Percentiles rank a stretch among this genome's conserved stretches.
Conservation (phyloP, 805 yeast species). For the Lipomyces japonicus region DNA sequence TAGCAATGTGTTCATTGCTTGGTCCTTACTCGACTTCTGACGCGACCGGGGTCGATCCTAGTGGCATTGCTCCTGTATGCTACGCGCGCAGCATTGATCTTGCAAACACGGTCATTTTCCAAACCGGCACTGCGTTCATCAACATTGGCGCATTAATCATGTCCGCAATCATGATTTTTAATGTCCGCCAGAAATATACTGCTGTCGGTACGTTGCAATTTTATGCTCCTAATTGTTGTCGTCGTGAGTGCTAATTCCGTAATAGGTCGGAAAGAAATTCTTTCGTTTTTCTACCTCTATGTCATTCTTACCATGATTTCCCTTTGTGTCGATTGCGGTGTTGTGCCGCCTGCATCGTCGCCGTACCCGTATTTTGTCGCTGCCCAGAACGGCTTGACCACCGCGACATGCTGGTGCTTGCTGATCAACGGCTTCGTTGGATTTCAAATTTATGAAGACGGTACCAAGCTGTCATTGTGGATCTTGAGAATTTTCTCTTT, state of each 20-base stretch:
- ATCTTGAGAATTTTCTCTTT: conserved; percentile 51
- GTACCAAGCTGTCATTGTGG: conserved; percentile 63
- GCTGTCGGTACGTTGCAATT: conserved; percentile 58
- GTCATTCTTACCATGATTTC: conserved; percentile 59
- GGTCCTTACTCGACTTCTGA: conserved; percentile 45
- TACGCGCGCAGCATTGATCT: conserved; percentile 81
- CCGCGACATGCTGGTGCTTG: conserved; percentile 67
- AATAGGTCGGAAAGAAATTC: conserved; percentile 69
- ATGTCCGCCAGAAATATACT: conserved; percentile 79
- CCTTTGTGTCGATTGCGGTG: conserved; percentile 86
- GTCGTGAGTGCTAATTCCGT: neutral
- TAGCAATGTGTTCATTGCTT: conserved; percentile 77
- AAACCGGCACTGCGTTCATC: conserved; percentile 80
- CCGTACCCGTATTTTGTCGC: conserved; percentile 81
- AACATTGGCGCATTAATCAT: conserved; percentile 71
- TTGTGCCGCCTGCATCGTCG: conserved; percentile 75
- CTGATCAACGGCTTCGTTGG: conserved; percentile 74
- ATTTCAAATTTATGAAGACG: conserved; percentile 94
- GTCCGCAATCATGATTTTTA: conserved; percentile 65
- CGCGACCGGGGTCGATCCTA: conserved; percentile 31
- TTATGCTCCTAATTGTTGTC: neutral
- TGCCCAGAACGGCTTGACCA: conserved; percentile 68
- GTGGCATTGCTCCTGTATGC: conserved; percentile 72
- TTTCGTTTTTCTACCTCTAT: conserved; percentile 62
- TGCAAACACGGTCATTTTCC: conserved; percentile 88